phyloP scores from a whole-genome alignment of 495 filamentous ascomycete genomes.

The Margaritispora aquatica region DNA sequence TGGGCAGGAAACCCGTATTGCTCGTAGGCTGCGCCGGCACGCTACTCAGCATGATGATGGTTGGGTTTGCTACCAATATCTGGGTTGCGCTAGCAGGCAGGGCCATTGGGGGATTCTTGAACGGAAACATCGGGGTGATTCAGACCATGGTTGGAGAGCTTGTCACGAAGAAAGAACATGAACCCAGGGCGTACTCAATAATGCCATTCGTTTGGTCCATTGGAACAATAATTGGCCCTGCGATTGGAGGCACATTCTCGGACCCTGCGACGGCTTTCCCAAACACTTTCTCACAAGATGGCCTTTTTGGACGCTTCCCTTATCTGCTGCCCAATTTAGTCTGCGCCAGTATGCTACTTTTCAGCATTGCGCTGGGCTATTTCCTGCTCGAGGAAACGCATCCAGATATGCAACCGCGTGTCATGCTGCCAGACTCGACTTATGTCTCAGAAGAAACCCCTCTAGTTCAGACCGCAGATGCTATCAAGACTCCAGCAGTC shows the following conservation, averaged over 20 bases:
- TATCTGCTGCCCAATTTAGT: slow-evolving; percentile 93
- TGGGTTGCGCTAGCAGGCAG: slow-evolving; percentile 79
- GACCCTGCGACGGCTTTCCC: slow-evolving; percentile 52
- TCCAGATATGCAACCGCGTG: slow-evolving; percentile 42
- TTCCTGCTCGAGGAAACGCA: slow-evolving; percentile 96
- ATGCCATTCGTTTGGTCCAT: slow-evolving; percentile 73
- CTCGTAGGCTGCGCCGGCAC: slow-evolving; percentile 83
- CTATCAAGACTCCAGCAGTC: slow-evolving; percentile 56
- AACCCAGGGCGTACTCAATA: slow-evolving; percentile 81
- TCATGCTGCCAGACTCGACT: slow-evolving; percentile 18
- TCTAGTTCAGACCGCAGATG: slow-evolving; percentile 22
- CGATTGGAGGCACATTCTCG: slow-evolving; percentile 59
- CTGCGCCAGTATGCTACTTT: slow-evolving; percentile 67
- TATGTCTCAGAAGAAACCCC: slow-evolving; percentile 23
- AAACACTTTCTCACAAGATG: slow-evolving; percentile 59
- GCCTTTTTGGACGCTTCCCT: slow-evolving; percentile 77
- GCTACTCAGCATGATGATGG: slow-evolving; percentile 84
- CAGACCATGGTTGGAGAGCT: slow-evolving; percentile 93
- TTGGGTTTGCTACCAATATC: slow-evolving; percentile 84
- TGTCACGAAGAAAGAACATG: slow-evolving; percentile 83
- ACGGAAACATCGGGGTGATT: slow-evolving; percentile 73
- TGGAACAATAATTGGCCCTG: slow-evolving; percentile 52
- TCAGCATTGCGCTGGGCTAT: slow-evolving; percentile 75
- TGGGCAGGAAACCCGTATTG: slow-evolving; percentile 89
- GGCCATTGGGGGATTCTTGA: slow-evolving; percentile 83